A percentile compares a stretch with the other conserved stretches of the same genome.
These are phyloP conservation scores for Polymyxa betae DNA, from an alignment of 208 protist species.

Conservation along the genomic window DNA sequence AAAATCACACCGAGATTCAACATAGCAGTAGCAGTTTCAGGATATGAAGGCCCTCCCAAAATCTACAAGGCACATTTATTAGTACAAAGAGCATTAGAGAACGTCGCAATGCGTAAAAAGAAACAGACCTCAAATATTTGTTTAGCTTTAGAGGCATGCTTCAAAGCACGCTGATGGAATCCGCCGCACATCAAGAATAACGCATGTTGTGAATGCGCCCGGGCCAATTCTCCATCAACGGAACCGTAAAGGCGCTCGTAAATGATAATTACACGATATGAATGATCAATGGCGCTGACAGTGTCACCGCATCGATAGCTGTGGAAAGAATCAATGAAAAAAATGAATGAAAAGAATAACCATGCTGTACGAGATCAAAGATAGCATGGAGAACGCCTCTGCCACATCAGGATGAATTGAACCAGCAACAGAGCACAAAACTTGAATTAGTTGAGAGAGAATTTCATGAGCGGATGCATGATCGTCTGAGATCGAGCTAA, in stretches of 20 bases:
- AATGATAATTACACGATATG: conserved; percentile 34
- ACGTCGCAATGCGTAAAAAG: background rate
- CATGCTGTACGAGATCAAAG: background rate
- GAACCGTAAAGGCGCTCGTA: background rate
- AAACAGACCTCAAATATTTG: conserved; percentile 23
- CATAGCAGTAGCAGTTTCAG: conserved; percentile 23
- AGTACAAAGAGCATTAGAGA: background rate
- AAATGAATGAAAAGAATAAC: background rate
- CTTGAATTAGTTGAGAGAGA: background rate
- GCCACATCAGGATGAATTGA: conserved; percentile 16
- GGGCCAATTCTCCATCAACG: conserved; percentile 15
- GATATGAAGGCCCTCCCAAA: background rate
- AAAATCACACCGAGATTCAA: background rate
- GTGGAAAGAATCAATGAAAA: background rate
- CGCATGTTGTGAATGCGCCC: conserved; percentile 31
- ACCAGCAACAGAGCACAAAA: background rate
- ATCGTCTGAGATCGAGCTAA: background rate
- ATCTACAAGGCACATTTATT: too few relatives aligned
- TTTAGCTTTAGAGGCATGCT: background rate
- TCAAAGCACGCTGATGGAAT: background rate
- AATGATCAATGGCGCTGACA: conserved; percentile 37
- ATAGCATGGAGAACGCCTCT: background rate
- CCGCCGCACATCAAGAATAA: conserved; percentile 49
- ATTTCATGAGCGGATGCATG: background rate
- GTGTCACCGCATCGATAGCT: conserved; percentile 10